phyloP scores from a whole-genome alignment of 164 flowering plant genomes.

The Aristolochia californica region DNA sequence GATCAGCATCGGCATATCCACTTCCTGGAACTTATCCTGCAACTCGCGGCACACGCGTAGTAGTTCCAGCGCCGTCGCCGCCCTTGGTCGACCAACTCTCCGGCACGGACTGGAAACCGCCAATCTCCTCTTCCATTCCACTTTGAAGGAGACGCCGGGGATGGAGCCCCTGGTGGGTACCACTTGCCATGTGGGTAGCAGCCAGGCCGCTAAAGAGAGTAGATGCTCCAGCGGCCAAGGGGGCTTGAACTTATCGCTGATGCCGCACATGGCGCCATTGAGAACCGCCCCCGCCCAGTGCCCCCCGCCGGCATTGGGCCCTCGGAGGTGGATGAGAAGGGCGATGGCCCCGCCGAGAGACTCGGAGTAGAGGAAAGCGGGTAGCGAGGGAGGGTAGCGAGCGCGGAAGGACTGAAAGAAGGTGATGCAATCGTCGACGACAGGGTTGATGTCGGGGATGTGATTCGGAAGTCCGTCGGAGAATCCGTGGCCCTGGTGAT shows the following conservation, averaged over 20 bases:
- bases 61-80: conserved; percentile 79
- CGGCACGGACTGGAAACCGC: conserved; percentile 61
- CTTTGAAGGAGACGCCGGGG: conserved; percentile 74
- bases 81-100: conserved; percentile 41
- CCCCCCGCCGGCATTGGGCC: conserved; percentile 10
- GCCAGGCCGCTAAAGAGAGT: conserved; percentile 41
- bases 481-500: conserved; percentile 96
- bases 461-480: conserved; percentile 48
- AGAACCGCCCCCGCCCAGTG: conserved; percentile 64
- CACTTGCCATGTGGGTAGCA: conserved; percentile 75
- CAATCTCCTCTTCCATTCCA: conserved; percentile 69
- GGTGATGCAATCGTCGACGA: conserved; percentile 69
- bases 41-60: conserved; percentile 63
- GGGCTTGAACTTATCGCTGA: conserved; percentile 83
- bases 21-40: conserved; percentile 54
- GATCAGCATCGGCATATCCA: conserved; percentile 55
- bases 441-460: conserved; percentile 76
- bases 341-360: conserved; percentile 96
- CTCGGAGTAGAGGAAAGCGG: conserved; percentile 78
- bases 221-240: conserved; percentile 96
- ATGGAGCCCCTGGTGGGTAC: conserved; percentile 76
- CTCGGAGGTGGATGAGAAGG: conserved; percentile 54
- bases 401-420: conserved; percentile 60
- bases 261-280: conserved; percentile 95
- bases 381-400: conserved; percentile 31